Evolutionary conservation across 2,329 filamentous ascomycete species (phyloP).

Genomic region (Pezicula carpinea): DNA sequence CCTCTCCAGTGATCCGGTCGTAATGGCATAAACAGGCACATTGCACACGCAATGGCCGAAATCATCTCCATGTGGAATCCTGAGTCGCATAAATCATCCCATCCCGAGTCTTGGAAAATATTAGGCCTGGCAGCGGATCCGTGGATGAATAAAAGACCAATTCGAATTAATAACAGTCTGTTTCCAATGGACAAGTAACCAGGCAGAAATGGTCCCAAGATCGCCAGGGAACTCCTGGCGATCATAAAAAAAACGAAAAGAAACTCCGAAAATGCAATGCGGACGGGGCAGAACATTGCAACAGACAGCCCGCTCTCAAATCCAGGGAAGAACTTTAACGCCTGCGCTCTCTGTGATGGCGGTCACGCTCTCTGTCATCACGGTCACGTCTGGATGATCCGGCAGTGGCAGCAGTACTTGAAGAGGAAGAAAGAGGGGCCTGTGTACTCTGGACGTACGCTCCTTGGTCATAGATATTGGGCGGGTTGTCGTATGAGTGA

Average conservation of each 20-base stretch:
- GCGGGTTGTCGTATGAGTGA: constrained; percentile 15
- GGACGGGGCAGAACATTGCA: constrained; percentile 12
- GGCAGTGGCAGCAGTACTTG: constrained; percentile 20
- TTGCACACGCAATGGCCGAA: constrained; percentile 16
- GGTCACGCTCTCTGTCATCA: constrained; percentile 22
- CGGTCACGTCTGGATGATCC: constrained; percentile 19
- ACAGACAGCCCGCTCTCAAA: constrained; percentile 3
- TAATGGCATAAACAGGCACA: constrained; percentile 21
- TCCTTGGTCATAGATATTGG: constrained; percentile 17
- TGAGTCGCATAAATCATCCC: constrained; percentile 11
- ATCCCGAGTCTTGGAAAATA: constrained; percentile 10
- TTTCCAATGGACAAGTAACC: constrained; percentile 18
- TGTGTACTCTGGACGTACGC: constrained; percentile 15
- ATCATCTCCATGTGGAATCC: constrained; percentile 15
- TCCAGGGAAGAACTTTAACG: constrained; percentile 14
- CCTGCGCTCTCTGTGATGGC: constrained; percentile 19
- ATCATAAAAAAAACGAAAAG: constrained; percentile 14
- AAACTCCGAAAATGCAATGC: constrained; percentile 25
- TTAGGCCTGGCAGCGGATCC: too few species aligned
- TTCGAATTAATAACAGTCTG: constrained; percentile 17
- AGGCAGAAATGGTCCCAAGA: constrained; percentile 13
- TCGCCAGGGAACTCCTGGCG: constrained; percentile 16
- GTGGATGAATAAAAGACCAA: constrained; percentile 8
- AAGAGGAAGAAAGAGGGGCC: constrained; percentile 15
- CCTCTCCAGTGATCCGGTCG: constrained; percentile 18